These are phyloP conservation scores for Bathelium albidoporum DNA, from an alignment of 495 filamentous ascomycete genomes.

Conservation along the genomic window DNA sequence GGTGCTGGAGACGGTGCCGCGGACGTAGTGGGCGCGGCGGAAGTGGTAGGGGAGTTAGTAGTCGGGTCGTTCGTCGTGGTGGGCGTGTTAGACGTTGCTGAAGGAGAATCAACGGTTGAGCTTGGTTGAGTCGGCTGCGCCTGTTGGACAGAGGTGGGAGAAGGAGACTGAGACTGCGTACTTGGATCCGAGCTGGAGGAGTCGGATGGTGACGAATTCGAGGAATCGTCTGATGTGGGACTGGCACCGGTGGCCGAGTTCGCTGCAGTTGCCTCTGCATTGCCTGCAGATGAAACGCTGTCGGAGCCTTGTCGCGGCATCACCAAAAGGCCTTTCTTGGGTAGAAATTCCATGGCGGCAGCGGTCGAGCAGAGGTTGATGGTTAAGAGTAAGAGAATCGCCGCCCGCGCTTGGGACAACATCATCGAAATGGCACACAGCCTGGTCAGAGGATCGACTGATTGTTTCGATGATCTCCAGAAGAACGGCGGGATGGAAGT, in stretches of 20 bases:
- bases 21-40: constrained; percentile 6
- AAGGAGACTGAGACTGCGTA: constrained; percentile 4
- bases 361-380: background rate
- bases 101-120: background rate
- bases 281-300: background rate
- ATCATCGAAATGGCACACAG: background rate
- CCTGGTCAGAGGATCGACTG: background rate
- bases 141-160: background rate
- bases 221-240: background rate
- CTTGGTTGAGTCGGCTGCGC: background rate
- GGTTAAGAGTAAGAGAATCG: background rate
- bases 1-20: constrained; percentile 8
- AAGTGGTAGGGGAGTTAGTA: background rate
- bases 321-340: background rate
- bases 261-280: background rate
- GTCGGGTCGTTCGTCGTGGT: background rate
- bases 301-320: background rate
- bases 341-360: background rate
- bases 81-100: background rate
- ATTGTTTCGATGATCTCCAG: background rate
- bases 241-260: background rate
- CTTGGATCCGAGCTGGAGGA: constrained; percentile 3
- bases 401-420: background rate
- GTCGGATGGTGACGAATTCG: background rate
- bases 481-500: background rate